A percentile compares a stretch with the other conserved stretches of the same genome.
phyloP scores from a whole-genome alignment of 805 yeast genomes.

The Metschnikowia baotianmanensis region DNA sequence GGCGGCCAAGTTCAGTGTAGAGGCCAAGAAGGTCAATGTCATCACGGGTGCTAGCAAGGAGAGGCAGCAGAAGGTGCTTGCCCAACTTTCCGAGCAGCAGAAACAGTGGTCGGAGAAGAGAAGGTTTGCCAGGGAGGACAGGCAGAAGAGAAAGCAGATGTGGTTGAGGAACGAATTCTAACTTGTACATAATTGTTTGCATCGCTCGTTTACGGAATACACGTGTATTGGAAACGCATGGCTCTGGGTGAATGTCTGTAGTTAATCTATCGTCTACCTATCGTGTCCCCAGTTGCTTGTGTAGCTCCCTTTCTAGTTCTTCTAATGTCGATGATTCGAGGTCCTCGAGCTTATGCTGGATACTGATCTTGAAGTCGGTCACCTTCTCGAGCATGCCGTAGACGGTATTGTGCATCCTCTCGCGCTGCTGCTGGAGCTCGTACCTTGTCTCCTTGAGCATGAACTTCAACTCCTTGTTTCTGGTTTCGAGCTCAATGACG shows the following conservation, averaged over 20 bases:
- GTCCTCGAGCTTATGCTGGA: constrained; percentile 63
- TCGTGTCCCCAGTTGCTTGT: no score
- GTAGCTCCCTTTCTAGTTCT: constrained; percentile 28
- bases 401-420: constrained; percentile 50
- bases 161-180: constrained; percentile 63
- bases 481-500: constrained; percentile 44
- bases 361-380: constrained; percentile 61
- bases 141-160: constrained; percentile 53
- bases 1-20: constrained; percentile 58
- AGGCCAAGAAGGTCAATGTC: constrained; percentile 33
- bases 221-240: constrained; percentile 4
- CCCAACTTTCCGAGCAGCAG: constrained; percentile 45
- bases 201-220: constrained; percentile 6
- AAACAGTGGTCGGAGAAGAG: constrained; percentile 49
- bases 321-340: constrained; percentile 47
- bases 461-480: constrained; percentile 49
- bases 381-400: constrained; percentile 58
- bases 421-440: constrained; percentile 46
- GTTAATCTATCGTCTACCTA: background rate
- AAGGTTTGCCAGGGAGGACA: constrained; percentile 50
- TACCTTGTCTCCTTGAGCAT: constrained; percentile 51
- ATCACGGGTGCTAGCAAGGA: constrained; percentile 45
- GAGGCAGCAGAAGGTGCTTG: constrained; percentile 44
- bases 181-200: constrained; percentile 13
- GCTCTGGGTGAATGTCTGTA: background rate